phyloP scores from a whole-genome alignment of 2,329 filamentous ascomycete genomes.

The Sclerotinia trifoliorum region DNA sequence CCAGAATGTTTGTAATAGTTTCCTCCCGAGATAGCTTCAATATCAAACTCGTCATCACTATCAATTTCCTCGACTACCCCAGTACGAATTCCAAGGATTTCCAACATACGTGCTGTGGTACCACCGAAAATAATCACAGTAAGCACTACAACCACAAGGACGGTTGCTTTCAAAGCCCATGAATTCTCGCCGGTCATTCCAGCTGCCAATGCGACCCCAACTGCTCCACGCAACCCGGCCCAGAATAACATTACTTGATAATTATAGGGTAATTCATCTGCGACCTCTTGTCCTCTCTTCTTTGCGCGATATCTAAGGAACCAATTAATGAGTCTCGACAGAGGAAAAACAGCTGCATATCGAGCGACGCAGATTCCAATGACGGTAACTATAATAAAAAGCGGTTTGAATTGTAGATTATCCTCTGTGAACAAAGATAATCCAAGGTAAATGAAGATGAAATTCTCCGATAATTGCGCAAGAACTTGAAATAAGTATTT shows the following conservation, averaged over 20 bases:
- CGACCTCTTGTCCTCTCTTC: slow-evolving; percentile 70
- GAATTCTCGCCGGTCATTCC: slow-evolving; percentile 80
- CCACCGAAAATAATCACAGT: slow-evolving; percentile 99
- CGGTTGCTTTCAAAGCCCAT: slow-evolving; percentile 83
- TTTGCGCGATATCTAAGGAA: slow-evolving; percentile 83
- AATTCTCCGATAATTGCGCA: slow-evolving; percentile 95
- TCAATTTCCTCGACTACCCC: slow-evolving; percentile 97
- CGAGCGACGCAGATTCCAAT: slow-evolving; percentile 88
- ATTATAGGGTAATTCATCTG: slow-evolving; percentile 87
- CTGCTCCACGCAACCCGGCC: slow-evolving; percentile 92
- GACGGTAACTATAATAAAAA: slow-evolving; percentile 91
- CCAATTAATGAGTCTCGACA: slow-evolving; percentile 87
- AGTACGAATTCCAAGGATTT: slow-evolving; percentile 94
- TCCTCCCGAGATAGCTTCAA: slow-evolving; percentile 50
- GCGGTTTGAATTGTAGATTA: slow-evolving; percentile 83
- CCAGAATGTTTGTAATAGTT: slow-evolving; percentile 73
- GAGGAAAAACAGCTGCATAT: slow-evolving; percentile 91
- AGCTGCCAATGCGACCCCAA: slow-evolving; percentile 90
- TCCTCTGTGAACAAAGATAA: slow-evolving; percentile 91
- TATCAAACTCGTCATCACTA: slow-evolving; percentile 98
- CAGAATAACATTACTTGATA: slow-evolving; percentile 99
- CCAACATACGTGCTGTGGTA: slow-evolving; percentile 94
- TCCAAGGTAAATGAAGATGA: slow-evolving; percentile 98
- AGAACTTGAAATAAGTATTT: slow-evolving; percentile 97
- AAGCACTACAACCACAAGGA: slow-evolving; percentile 94